Conservation (phyloP, 352 stramenopile genomes). For the Phytophthora macrochlamydospora region DNA sequence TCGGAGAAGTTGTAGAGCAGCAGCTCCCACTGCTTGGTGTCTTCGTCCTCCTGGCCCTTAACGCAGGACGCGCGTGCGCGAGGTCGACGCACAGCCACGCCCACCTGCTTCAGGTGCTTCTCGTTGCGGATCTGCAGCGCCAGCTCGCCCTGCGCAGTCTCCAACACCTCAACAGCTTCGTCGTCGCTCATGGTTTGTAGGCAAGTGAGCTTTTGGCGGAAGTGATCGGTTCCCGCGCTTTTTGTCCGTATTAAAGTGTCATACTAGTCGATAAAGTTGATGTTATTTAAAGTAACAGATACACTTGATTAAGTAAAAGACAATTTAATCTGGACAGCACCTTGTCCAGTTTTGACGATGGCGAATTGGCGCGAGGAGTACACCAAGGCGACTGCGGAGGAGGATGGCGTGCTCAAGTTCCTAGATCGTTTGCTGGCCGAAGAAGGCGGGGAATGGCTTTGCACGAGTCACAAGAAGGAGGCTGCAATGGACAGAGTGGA, state of each 20-base stretch:
- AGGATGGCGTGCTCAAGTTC: slow-evolving; percentile 28
- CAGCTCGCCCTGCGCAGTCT: slow-evolving; percentile 58
- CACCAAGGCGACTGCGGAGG: slow-evolving; percentile 22
- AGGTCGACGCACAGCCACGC: slow-evolving; percentile 73
- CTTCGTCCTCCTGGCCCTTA: slow-evolving; percentile 68
- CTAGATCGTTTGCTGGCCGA: slow-evolving; percentile 28
- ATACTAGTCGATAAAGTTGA: neutral
- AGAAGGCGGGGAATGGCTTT: slow-evolving; percentile 37
- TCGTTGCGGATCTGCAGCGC: slow-evolving; percentile 81
- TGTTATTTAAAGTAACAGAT: neutral
- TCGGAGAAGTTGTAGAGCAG: slow-evolving; percentile 84
- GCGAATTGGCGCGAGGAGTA: slow-evolving; percentile 31
- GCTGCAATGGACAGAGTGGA: slow-evolving; percentile 13
- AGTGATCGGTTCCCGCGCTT: slow-evolving; percentile 25
- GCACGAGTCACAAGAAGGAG: slow-evolving; percentile 14
- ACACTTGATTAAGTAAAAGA: neutral
- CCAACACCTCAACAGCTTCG: slow-evolving; percentile 20
- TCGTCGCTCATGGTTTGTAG: slow-evolving; percentile 44
- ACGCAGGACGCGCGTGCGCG: slow-evolving; percentile 76
- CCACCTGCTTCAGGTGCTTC: slow-evolving; percentile 85
- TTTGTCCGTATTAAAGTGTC: slow-evolving; percentile 24
- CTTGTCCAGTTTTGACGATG: neutral
- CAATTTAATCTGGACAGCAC: slow-evolving; percentile 20
- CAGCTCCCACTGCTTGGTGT: slow-evolving; percentile 87
- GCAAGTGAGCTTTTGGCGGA: neutral